Base-by-base conservation (phyloP, 2,329 filamentous ascomycete species). In the Fusarium virguliforme region DNA sequence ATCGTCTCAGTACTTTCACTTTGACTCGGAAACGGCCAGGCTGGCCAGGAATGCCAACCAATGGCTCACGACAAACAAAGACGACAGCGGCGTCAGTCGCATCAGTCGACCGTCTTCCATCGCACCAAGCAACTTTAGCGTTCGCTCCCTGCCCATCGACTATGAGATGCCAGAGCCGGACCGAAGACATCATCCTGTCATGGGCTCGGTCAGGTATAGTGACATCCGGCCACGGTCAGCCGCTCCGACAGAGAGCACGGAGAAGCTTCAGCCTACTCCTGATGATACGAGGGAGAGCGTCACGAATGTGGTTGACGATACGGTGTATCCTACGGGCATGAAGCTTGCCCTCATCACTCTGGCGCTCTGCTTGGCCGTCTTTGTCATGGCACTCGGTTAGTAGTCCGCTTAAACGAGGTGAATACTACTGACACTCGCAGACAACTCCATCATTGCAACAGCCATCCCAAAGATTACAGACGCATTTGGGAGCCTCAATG, bases 381-480 rank as follows among this genome's bases (percentile, higher is more conserved):
- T 83, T 63, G 75, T 83, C 41, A 82, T 83, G 78, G 81, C 82
- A 2, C 76, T 83, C 4, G 81, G 81, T 78, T 68, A 57, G 75
- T 56, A 10, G 3, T 0, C 5, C 6, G 6, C n/a, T 12, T 0
- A 10, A 6, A 5, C 5, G 9, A 15, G 8, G 4, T 6, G 26
- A 26, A 24, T 30, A 8, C 12, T 22, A 6, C 65, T 73, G n/a
- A 76, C 34, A 50, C 12, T 28, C 12, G 2, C 50, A 81, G 79
- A 81, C 63, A 80, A 80, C 60, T 79, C 79, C 18, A 83, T 84
- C 63, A 82, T 84, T 54, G 81, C 83, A 8, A 84, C 83, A 1
- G 83, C 83, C 3, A 83, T 85, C 60, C 83, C 83, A 4, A 79
- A 79, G 32, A 84, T 84, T 65, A 84, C 82, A 0, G 77, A 81